Evolutionary conservation across 805 yeast genomes (phyloP).

Genomic region (Wickerhamomyces hampshirensis): DNA sequence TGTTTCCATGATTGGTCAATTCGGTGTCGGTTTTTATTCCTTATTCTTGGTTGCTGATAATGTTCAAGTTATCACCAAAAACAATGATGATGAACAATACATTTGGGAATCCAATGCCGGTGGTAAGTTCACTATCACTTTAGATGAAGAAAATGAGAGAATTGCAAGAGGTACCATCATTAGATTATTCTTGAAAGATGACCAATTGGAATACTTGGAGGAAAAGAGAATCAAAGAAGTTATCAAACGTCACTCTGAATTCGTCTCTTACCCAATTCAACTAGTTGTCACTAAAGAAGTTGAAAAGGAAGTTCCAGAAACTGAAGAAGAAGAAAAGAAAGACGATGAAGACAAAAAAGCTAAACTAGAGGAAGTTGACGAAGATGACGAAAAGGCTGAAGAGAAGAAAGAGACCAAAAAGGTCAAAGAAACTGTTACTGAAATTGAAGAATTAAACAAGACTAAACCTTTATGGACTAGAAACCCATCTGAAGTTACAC

Average conservation of each 20-base stretch:
- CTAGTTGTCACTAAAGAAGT: constrained; percentile 97
- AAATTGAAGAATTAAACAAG: constrained; percentile 97
- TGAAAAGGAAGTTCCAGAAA: constrained; percentile 93
- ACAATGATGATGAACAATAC: constrained; percentile 99
- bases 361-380: constrained; percentile 71
- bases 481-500: constrained; percentile 94
- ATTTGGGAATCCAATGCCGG: constrained; percentile 99
- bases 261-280: constrained; percentile 98
- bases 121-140: constrained; percentile 95
- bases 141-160: constrained; percentile 82
- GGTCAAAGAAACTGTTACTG: constrained; percentile 88
- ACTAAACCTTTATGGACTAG: constrained; percentile 99
- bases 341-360: constrained; percentile 67
- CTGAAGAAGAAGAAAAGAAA: constrained; percentile 51
- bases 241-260: constrained; percentile 98
- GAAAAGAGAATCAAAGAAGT: constrained; percentile 99
- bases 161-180: constrained; percentile 93
- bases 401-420: constrained; percentile 76
- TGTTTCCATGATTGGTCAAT: constrained; percentile 99
- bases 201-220: constrained; percentile 97
- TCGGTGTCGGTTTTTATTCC: constrained; percentile 99
- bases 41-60: constrained; percentile 98
- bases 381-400: constrained; percentile 65
- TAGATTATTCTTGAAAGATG: constrained; percentile 96
- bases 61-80: constrained; percentile 96